Evolutionary conservation across 2,329 filamentous ascomycete species (phyloP).

Genomic region (Microdochium paspali): DNA sequence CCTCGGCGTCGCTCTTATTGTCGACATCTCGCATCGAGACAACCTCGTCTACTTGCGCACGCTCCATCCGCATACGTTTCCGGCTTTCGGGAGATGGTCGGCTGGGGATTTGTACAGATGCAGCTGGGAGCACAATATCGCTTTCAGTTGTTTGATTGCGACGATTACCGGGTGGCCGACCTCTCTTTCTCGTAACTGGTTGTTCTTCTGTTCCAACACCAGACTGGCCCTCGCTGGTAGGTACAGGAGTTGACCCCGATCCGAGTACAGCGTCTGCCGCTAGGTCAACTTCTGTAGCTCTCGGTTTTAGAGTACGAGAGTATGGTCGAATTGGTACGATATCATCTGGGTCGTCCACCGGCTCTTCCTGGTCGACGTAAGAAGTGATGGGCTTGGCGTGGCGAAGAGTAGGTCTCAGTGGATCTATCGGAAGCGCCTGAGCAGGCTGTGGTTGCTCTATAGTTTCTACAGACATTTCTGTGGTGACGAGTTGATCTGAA

Average conservation of each 20-base stretch:
- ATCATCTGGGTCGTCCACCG: constrained; percentile 33
- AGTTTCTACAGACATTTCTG: constrained; percentile 3
- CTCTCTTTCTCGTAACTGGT: constrained; percentile 8
- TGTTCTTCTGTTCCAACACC: not conserved
- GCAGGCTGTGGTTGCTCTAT: constrained; percentile 11
- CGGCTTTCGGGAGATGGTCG: not conserved
- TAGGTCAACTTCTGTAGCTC: constrained; percentile 26
- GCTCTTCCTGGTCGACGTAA: constrained; percentile 39
- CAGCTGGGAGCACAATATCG: constrained; percentile 16
- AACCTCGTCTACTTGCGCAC: not conserved
- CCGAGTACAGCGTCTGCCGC: constrained; percentile 26
- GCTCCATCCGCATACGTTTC: not conserved
- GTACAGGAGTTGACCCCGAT: constrained; percentile 12
- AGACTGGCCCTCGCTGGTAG: not conserved
- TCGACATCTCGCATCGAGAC: not conserved
- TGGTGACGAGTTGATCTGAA: not conserved
- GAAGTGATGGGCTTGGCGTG: constrained; percentile 42
- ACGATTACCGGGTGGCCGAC: constrained; percentile 14
- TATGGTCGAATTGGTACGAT: constrained; percentile 12
- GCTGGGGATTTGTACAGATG: constrained; percentile 9
- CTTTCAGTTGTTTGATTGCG: constrained; percentile 9
- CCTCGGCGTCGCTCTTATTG: not conserved
- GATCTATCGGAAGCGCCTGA: constrained; percentile 23
- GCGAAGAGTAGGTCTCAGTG: constrained; percentile 37
- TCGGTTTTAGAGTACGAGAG: constrained; percentile 7